These are phyloP conservation scores for Talaromyces sp. DNA, from an alignment of 2,329 filamentous ascomycete genomes.

Conservation along the genomic window DNA sequence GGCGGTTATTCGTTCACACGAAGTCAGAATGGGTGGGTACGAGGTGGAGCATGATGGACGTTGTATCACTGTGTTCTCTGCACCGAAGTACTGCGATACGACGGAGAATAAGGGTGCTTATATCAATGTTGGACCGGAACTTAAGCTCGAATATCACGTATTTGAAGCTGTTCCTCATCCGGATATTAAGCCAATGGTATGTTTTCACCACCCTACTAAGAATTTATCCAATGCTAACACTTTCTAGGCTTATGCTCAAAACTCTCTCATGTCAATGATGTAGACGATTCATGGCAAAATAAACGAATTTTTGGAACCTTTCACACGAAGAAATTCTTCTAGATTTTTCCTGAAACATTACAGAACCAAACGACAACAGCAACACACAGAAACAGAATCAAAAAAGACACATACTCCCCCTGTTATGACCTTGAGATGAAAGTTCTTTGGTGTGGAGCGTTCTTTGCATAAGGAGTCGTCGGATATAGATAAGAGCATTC, in stretches of 20 bases:
- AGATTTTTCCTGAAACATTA: too few relatives aligned
- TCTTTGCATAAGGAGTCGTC: slow-evolving; percentile 20
- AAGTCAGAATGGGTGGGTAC: slow-evolving; percentile 99
- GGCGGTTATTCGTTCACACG: slow-evolving; percentile 93
- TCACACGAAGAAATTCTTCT: too few relatives aligned
- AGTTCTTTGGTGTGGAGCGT: slow-evolving; percentile 15
- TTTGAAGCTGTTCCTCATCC: slow-evolving; percentile 98
- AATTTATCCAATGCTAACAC: neutral
- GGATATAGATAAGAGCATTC: slow-evolving; percentile 19
- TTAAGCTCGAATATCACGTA: slow-evolving; percentile 87
- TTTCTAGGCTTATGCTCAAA: slow-evolving; percentile 74
- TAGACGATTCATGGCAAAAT: slow-evolving; percentile 52
- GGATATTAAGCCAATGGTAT: slow-evolving; percentile 84
- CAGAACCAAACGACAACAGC: neutral
- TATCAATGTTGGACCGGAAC: slow-evolving; percentile 91
- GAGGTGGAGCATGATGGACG: slow-evolving; percentile 94
- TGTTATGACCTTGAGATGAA: slow-evolving; percentile 7
- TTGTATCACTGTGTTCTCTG: slow-evolving; percentile 98
- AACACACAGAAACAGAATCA: neutral
- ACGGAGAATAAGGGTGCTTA: slow-evolving; percentile 98
- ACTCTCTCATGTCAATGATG: slow-evolving; percentile 73
- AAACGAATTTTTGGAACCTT: neutral
- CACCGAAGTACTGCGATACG: slow-evolving; percentile 94
- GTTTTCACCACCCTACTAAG: slow-evolving; percentile 22
- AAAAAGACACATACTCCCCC: neutral